Percentiles rank a stretch among this genome's conserved stretches.
Evolutionary conservation across 176 grass and related monocot species (phyloP).

Genomic region (Oryza punctata): DNA sequence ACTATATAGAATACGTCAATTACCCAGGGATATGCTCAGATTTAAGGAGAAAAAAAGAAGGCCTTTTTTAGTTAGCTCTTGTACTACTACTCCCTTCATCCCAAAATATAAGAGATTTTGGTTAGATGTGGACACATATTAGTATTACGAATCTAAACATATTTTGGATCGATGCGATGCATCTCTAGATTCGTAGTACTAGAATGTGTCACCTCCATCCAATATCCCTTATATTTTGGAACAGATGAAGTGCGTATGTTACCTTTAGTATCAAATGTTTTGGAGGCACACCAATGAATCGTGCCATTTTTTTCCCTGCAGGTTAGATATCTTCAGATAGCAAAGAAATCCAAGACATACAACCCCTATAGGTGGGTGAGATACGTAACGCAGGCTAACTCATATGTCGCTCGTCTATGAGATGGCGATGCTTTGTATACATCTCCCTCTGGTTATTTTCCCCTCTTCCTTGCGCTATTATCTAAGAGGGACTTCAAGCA

Average conservation of each 20-base stretch:
- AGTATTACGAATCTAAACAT: too few relatives aligned
- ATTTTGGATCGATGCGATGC: too few relatives aligned
- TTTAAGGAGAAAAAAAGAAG: too few relatives aligned
- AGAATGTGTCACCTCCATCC: too few relatives aligned
- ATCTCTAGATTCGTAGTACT: too few relatives aligned
- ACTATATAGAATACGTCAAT: not conserved
- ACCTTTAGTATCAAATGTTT: not conserved
- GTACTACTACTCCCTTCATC: not conserved
- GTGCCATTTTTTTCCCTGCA: constrained; percentile 34
- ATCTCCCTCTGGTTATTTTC: constrained; percentile 5
- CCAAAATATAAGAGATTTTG: too few relatives aligned
- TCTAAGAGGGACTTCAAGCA: constrained; percentile 8
- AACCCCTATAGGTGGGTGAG: constrained; percentile 97
- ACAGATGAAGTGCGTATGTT: too few relatives aligned
- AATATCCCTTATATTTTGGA: too few relatives aligned
- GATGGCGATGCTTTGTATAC: constrained; percentile 22
- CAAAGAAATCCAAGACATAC: constrained; percentile 96
- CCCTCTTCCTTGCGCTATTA: constrained; percentile 20
- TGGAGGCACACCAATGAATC: not conserved
- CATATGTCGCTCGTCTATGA: constrained; percentile 92
- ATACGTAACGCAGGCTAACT: constrained; percentile 96
- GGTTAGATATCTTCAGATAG: constrained; percentile 98
- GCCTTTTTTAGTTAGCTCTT: not conserved
- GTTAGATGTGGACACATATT: too few relatives aligned
- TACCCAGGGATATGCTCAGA: not conserved